A percentile compares a stretch with the other conserved stretches of the same genome.
Evolutionary conservation across 495 filamentous ascomycete genomes (phyloP).

Genomic region (Terfezia boudieri): DNA sequence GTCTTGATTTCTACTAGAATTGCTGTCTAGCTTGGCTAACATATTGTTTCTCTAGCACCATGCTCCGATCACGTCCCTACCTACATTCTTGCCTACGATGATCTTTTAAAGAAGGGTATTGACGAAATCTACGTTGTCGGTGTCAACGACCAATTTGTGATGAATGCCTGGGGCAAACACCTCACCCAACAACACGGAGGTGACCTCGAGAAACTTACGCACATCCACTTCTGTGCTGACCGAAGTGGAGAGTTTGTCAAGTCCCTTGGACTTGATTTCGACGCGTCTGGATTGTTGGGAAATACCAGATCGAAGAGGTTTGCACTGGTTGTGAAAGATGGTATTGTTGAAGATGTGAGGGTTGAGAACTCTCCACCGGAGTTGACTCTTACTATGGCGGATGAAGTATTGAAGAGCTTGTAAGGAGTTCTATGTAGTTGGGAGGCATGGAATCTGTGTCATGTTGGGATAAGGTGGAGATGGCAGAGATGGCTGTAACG

Average conservation of each 20-base stretch:
- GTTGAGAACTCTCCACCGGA: conserved; percentile 10
- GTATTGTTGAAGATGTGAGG: conserved; percentile 40
- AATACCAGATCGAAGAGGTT: conserved; percentile 70
- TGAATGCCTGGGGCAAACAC: conserved; percentile 16
- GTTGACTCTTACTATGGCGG: conserved; percentile 11
- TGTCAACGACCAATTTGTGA: conserved; percentile 19
- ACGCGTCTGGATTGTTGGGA: conserved; percentile 66
- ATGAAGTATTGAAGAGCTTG: conserved; percentile 11
- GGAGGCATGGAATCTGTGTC: too few species aligned
- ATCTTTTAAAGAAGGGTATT: conserved; percentile 10
- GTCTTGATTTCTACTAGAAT: too few species aligned
- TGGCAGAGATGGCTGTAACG: too few species aligned
- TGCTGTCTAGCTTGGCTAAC: too few species aligned
- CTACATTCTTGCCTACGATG: conserved; percentile 7
- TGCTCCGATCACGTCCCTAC: conserved; percentile 16
- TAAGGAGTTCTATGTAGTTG: neutral
- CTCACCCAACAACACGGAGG: conserved; percentile 1
- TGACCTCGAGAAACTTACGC: neutral
- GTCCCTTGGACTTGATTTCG: conserved; percentile 69
- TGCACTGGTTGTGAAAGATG: conserved; percentile 51
- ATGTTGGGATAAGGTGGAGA: too few species aligned
- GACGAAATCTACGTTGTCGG: conserved; percentile 12
- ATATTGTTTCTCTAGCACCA: conserved; percentile 5
- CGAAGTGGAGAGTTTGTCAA: conserved; percentile 65
- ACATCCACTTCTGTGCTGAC: conserved; percentile 71